phyloP scores from a whole-genome alignment of 2,329 filamentous ascomycete species.

The Leptographium lundbergii region DNA sequence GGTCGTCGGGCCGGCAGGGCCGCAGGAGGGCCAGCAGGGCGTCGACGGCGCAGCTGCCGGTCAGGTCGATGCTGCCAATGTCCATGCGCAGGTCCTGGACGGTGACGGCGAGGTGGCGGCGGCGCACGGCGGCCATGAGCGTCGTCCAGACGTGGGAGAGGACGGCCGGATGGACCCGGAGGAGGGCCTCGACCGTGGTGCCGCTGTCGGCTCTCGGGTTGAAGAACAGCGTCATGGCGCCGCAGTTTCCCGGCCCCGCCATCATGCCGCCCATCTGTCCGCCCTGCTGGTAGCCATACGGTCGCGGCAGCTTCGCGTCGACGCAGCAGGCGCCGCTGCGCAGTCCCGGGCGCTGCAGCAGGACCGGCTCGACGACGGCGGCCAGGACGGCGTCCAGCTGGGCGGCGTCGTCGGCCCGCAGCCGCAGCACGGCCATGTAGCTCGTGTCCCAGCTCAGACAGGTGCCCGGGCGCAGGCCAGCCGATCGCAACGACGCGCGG shows the following conservation, averaged over 20 bases:
- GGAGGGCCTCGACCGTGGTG: background rate
- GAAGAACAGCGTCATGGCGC: constrained; percentile 8
- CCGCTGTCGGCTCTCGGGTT: background rate
- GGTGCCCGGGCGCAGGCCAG: constrained; percentile 61
- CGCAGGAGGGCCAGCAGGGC: constrained; percentile 57
- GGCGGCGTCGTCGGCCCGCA: constrained; percentile 42
- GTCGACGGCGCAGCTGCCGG: constrained; percentile 64
- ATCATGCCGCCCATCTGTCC: background rate
- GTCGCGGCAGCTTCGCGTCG: constrained; percentile 10
- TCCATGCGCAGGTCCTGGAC: constrained; percentile 61
- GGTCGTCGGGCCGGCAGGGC: constrained; percentile 19
- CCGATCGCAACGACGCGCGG: constrained; percentile 70
- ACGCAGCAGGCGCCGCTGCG: constrained; percentile 4
- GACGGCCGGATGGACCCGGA: constrained; percentile 61
- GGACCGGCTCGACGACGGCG: constrained; percentile 7
- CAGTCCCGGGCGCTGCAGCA: constrained; percentile 2
- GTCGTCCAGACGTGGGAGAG: constrained; percentile 58
- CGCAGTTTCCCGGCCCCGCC: constrained; percentile 10
- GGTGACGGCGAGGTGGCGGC: constrained; percentile 47
- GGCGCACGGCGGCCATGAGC: constrained; percentile 39
- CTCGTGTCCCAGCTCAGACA: constrained; percentile 72
- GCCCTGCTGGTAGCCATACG: constrained; percentile 9
- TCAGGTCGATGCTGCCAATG: constrained; percentile 45
- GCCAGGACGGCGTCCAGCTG: constrained; percentile 7
- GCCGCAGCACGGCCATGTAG: constrained; percentile 75